Evolutionary conservation across 2,329 filamentous ascomycete species (phyloP), one percentile per base, ranked within the genome.

Genomic region (Salinomyces thailandicus): DNA sequence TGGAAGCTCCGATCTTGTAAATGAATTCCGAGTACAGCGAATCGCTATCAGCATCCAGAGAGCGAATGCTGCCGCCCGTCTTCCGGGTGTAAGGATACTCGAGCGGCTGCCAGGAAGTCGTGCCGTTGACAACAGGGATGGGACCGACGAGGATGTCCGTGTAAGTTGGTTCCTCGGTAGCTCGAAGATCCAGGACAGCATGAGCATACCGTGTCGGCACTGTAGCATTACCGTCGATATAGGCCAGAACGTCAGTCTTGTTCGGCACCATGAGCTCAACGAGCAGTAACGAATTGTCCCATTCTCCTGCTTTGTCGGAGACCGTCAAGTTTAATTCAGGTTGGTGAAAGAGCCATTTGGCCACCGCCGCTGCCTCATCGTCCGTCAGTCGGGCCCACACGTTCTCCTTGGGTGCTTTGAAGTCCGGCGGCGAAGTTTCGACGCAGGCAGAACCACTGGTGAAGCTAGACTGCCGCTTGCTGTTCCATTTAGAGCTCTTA

Each of bases 71-170:
- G n/a, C 60, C 61, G 5, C 46, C 48, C 5, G 53, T 61, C 44
- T 60, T 53, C 38, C 59, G 55, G 11, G 59, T 68, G 42, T 60
- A 62, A 0, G 60, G 57, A 36, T 62, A 69, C 18, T 62, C 58
- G 0, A 68, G 54, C 4, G 62, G 62, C 35, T 57, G 41, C 50
- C 61, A 63, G 1, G 47, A 51, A 0, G 58, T 60, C 0, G 62
- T 64, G 0, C 53, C 53, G 28, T 66, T 62, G 19, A 54, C 51
- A 15, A 67, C 49, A 5, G 67, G 66, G 17, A 72, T 47, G 9
- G 69, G 69, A 0, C 70, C 69, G 12, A 72, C 63, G 18, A 68
- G 48, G 33, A 69, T 64, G 35, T 72, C 60, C 31, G 52, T 46
- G 38, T 57, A 59, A 5, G 40, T 42, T 0, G 66, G 53, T 5